Conservation (phyloP, 345 rosid genomes). For the Cardiospermum halicacabum region DNA sequence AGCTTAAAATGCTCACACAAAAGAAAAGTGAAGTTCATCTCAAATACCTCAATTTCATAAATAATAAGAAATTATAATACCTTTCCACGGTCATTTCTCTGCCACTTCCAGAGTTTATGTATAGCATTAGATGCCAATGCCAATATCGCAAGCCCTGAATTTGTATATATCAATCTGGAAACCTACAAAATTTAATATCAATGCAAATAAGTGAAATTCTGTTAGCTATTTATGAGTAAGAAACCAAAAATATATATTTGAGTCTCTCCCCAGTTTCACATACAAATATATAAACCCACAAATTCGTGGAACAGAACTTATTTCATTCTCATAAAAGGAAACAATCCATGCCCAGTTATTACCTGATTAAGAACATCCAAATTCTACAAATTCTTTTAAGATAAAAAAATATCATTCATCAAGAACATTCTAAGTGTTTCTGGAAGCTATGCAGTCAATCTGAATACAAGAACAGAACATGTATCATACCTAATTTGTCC, state of each 20-base stretch:
- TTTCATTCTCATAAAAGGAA: background rate
- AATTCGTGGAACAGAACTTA: background rate
- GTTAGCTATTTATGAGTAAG: background rate
- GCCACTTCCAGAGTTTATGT: constrained; percentile 93
- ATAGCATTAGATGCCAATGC: constrained; percentile 85
- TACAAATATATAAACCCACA: no score
- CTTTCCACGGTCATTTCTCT: constrained; percentile 53
- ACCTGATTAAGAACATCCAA: background rate
- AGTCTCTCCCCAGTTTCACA: constrained; percentile 1
- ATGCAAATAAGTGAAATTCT: background rate
- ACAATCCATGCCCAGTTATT: background rate
- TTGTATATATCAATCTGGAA: constrained; percentile 68
- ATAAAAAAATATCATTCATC: no score
- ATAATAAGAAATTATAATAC: constrained; percentile 26
- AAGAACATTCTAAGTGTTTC: no score
- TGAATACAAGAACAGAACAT: no score
- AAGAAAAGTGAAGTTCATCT: background rate
- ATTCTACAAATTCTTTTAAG: no score
- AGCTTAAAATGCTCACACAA: constrained; percentile 6
- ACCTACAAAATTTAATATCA: constrained; percentile 43
- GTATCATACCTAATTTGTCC: no score
- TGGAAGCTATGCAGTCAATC: no score
- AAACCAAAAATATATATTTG: background rate
- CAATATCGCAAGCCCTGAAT: constrained; percentile 68
- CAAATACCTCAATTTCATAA: constrained; percentile 1